A percentile compares a stretch with the other conserved stretches of the same genome.
These are phyloP conservation scores for Jackrogersella multiformis DNA, from an alignment of 495 filamentous ascomycete genomes.

Conservation along the genomic window DNA sequence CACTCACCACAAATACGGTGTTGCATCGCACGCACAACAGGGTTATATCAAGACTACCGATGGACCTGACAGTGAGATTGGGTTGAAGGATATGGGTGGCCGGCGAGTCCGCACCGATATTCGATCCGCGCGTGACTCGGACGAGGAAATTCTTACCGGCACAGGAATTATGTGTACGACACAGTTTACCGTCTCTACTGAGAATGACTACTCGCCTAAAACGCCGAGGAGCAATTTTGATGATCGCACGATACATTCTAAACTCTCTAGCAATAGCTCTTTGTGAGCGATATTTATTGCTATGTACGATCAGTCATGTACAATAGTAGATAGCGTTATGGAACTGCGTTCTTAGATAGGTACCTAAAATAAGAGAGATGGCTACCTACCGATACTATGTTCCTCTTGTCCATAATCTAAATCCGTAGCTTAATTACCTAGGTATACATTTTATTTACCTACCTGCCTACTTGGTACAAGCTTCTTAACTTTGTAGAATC, in stretches of 20 bases:
- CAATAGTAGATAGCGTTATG: constrained; percentile 9
- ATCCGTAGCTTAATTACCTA: background rate
- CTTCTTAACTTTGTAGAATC: background rate
- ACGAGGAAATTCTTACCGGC: constrained; percentile 43
- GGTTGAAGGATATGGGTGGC: constrained; percentile 32
- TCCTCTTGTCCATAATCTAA: background rate
- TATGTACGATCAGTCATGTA: constrained; percentile 10
- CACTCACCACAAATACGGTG: constrained; percentile 25
- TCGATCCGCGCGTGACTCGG: constrained; percentile 26
- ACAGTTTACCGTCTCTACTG: constrained; percentile 32
- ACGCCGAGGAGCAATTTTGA: background rate
- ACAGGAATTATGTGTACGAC: constrained; percentile 41
- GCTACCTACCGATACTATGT: background rate
- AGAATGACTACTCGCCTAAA: constrained; percentile 9
- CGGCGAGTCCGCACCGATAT: constrained; percentile 25
- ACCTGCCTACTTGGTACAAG: background rate
- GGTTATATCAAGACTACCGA: constrained; percentile 35
- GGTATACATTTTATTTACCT: background rate
- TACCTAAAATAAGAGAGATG: background rate
- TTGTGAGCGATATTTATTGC: constrained; percentile 18
- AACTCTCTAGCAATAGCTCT: constrained; percentile 30
- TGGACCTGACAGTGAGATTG: constrained; percentile 14
- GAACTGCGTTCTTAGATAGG: background rate
- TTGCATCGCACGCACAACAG: constrained; percentile 23
- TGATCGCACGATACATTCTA: constrained; percentile 19